A percentile compares a stretch with the other conserved stretches of the same genome.
phyloP scores from a whole-genome alignment of 2,329 filamentous ascomycete genomes.

The Colletotrichum horii region DNA sequence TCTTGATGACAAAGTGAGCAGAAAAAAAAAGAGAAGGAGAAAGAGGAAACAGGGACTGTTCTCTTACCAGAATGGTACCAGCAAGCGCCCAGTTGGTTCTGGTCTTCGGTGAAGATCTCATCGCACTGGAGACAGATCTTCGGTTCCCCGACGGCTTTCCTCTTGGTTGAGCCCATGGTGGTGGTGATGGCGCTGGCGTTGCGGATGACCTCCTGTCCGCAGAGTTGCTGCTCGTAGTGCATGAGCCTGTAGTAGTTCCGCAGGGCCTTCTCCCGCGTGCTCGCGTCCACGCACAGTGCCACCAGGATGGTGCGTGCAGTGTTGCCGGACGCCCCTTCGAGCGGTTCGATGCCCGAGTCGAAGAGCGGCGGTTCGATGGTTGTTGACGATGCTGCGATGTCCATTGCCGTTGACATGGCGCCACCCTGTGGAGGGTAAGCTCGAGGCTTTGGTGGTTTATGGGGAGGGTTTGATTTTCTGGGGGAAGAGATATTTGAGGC shows the following conservation, averaged over 20 bases:
- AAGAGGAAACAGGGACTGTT: neutral
- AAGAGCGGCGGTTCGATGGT: neutral
- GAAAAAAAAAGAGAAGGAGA: neutral
- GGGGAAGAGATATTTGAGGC: slow-evolving; percentile 3
- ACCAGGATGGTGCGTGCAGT: slow-evolving; percentile 21
- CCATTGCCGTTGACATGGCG: neutral
- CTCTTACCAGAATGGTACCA: slow-evolving; percentile 21
- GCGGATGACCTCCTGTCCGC: neutral
- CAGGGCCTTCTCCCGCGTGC: slow-evolving; percentile 11
- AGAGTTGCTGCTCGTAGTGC: slow-evolving; percentile 11
- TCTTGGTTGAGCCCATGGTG: neutral
- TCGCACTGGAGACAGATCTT: slow-evolving; percentile 23
- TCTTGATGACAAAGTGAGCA: neutral
- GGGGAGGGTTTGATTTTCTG: neutral
- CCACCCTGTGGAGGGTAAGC: neutral
- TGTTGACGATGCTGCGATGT: neutral
- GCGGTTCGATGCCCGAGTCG: slow-evolving; percentile 13
- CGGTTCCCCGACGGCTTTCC: slow-evolving; percentile 12
- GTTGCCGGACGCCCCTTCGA: slow-evolving; percentile 14
- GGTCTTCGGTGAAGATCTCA: slow-evolving; percentile 20
- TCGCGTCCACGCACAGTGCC: slow-evolving; percentile 19
- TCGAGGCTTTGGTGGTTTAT: neutral
- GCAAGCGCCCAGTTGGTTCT: slow-evolving; percentile 16
- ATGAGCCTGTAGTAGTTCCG: slow-evolving; percentile 17
- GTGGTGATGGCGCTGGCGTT: neutral